phyloP scores from a whole-genome alignment of 2,329 filamentous ascomycete species.

The Microthyrium microscopicum region DNA sequence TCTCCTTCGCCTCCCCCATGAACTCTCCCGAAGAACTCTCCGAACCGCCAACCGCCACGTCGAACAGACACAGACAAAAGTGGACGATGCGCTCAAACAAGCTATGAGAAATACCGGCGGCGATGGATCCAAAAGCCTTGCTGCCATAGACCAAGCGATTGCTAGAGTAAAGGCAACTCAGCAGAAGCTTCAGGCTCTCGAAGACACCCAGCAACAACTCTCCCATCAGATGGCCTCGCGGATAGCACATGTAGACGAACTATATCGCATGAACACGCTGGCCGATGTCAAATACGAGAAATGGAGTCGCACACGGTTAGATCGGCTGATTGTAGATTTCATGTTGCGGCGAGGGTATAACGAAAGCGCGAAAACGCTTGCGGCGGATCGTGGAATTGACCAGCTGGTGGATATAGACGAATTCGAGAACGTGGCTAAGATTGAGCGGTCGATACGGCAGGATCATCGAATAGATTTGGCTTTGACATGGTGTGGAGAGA shows the following conservation, averaged over 20 bases:
- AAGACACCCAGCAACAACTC: conserved; percentile 28
- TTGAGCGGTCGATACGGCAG: conserved; percentile 54
- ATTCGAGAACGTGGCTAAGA: conserved; percentile 65
- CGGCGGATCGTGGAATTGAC: conserved; percentile 56
- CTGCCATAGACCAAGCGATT: conserved; percentile 71
- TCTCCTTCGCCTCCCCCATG: conserved; percentile 79
- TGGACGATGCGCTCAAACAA: conserved; percentile 34
- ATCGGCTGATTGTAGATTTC: conserved; percentile 83
- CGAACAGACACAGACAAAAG: conserved; percentile 50
- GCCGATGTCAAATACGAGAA: conserved; percentile 87
- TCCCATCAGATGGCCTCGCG: conserved; percentile 32
- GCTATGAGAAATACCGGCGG: neutral
- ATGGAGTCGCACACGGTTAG: conserved; percentile 69
- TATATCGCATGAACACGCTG: conserved; percentile 64
- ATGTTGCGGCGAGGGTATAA: conserved; percentile 70
- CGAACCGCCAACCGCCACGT: conserved; percentile 65
- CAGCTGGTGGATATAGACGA: conserved; percentile 73
- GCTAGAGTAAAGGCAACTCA: conserved; percentile 71
- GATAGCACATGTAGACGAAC: conserved; percentile 61
- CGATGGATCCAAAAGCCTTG: conserved; percentile 50
- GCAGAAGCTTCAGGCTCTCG: conserved; percentile 61
- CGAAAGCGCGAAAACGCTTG: conserved; percentile 58
- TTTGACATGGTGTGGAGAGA: conserved; percentile 79
- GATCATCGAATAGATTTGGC: conserved; percentile 58
- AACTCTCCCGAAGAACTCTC: conserved; percentile 87